phyloP scores from a whole-genome alignment of 495 filamentous ascomycete species.

The Talaromyces wortmannii region DNA sequence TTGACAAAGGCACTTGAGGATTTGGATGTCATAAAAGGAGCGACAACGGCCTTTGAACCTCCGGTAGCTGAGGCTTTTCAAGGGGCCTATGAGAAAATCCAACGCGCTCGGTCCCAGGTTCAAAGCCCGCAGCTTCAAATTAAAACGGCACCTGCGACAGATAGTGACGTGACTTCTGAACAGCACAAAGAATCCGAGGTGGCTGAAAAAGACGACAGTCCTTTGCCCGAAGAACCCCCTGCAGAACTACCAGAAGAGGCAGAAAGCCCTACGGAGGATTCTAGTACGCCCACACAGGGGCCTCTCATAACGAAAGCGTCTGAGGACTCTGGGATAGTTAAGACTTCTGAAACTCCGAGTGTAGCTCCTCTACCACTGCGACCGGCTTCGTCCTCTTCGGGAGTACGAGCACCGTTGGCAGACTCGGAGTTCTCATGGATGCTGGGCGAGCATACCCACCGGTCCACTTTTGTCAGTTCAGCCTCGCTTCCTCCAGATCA shows the following conservation, averaged over 20 bases:
- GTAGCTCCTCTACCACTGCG: conserved; percentile 4
- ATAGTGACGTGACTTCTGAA: background rate
- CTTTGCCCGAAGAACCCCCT: conserved; percentile 9
- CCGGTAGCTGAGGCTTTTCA: conserved; percentile 43
- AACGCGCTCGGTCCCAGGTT: conserved; percentile 75
- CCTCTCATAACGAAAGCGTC: too few species aligned
- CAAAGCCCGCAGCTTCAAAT: conserved; percentile 45
- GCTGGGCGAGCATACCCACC: conserved; percentile 55
- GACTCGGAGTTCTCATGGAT: conserved; percentile 95
- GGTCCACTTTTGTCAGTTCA: conserved; percentile 43
- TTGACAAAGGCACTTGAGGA: conserved; percentile 65
- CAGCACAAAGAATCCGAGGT: background rate
- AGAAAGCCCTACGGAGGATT: background rate
- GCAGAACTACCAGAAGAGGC: conserved; percentile 8
- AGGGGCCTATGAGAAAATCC: conserved; percentile 61
- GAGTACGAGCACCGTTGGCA: conserved; percentile 57
- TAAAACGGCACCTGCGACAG: conserved; percentile 6
- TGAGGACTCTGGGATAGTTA: background rate
- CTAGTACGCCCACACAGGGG: too few species aligned
- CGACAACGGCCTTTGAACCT: conserved; percentile 24
- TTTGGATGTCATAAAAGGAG: conserved; percentile 43
- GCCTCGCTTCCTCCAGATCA: conserved; percentile 41
- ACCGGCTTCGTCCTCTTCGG: conserved; percentile 9
- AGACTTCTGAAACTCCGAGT: background rate
- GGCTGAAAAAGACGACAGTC: background rate